Evolutionary conservation across 192 early-diverging fungal genomes (phyloP).

Genomic region (Coemansia sp.): DNA sequence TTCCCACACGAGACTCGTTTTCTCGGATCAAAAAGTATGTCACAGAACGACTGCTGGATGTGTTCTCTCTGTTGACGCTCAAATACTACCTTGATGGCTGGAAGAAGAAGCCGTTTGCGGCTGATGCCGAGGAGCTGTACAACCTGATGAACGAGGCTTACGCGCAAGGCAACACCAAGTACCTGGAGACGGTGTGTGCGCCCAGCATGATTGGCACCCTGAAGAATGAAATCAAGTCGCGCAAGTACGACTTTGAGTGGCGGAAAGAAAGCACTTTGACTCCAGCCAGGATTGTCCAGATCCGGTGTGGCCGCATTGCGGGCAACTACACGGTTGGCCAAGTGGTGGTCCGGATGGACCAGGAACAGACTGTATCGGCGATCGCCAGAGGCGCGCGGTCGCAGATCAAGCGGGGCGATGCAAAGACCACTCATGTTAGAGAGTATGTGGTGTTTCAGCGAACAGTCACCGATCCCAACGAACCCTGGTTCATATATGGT

Average conservation of each 20-base stretch:
- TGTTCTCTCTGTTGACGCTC: slow-evolving; percentile 17
- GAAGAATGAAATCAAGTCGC: slow-evolving; percentile 62
- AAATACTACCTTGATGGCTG: slow-evolving; percentile 43
- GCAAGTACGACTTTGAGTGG: slow-evolving; percentile 59
- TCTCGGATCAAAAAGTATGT: neutral
- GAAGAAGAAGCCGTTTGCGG: slow-evolving; percentile 57
- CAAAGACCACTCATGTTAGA: slow-evolving; percentile 57
- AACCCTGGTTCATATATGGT: slow-evolving; percentile 66
- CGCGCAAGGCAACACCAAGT: slow-evolving; percentile 59
- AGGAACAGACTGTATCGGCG: slow-evolving; percentile 56
- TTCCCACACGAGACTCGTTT: slow-evolving; percentile 16
- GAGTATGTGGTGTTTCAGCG: slow-evolving; percentile 73
- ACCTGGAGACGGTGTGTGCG: slow-evolving; percentile 59
- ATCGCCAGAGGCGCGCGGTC: neutral
- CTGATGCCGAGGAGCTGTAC: slow-evolving; percentile 60
- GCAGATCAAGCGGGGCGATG: slow-evolving; percentile 43
- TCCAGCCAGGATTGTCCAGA: slow-evolving; percentile 59
- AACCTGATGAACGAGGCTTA: slow-evolving; percentile 68
- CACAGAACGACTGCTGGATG: slow-evolving; percentile 1
- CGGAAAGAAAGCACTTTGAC: slow-evolving; percentile 57
- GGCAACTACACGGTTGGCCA: slow-evolving; percentile 56
- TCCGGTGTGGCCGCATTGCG: slow-evolving; percentile 55
- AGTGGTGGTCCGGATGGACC: slow-evolving; percentile 64
- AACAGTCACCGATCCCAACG: slow-evolving; percentile 56
- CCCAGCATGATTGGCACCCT: slow-evolving; percentile 62